Conservation (phyloP, 108 stramenopile species). For the Discostella stelligeroides region DNA sequence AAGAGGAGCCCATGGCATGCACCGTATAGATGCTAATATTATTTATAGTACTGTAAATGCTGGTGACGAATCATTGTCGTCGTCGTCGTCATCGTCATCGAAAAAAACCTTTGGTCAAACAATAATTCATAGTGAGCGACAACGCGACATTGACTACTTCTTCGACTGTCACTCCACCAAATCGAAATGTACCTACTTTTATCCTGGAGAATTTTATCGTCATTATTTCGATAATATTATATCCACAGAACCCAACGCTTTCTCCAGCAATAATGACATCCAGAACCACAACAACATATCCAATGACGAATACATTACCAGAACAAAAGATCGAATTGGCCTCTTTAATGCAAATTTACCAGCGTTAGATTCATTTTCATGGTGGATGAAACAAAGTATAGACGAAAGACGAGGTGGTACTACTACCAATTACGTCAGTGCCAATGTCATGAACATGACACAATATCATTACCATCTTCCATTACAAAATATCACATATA, state of each 20-base stretch:
- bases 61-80: too few relatives aligned
- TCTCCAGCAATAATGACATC: neutral
- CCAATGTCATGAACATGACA: too few relatives aligned
- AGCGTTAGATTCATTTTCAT: conserved; percentile 22
- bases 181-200: conserved; percentile 16
- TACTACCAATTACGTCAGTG: neutral
- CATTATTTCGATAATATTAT: too few relatives aligned
- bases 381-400: conserved; percentile 3
- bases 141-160: too few relatives aligned
- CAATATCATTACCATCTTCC: too few relatives aligned
- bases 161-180: conserved; percentile 10
- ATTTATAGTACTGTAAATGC: too few relatives aligned
- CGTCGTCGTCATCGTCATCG: too few relatives aligned
- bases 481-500: conserved; percentile 26
- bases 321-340: neutral
- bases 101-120: too few relatives aligned
- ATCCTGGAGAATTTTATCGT: conserved; percentile 24
- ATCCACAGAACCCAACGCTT: too few relatives aligned
- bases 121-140: too few relatives aligned
- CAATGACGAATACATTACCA: neutral
- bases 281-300: neutral
- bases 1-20: too few relatives aligned
- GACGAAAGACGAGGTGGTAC: neutral
- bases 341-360: conserved; percentile 24
- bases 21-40: too few relatives aligned